Evolutionary conservation across 2,329 filamentous ascomycete species (phyloP).

Genomic region (Parasarocladium wereldwijsianum): DNA sequence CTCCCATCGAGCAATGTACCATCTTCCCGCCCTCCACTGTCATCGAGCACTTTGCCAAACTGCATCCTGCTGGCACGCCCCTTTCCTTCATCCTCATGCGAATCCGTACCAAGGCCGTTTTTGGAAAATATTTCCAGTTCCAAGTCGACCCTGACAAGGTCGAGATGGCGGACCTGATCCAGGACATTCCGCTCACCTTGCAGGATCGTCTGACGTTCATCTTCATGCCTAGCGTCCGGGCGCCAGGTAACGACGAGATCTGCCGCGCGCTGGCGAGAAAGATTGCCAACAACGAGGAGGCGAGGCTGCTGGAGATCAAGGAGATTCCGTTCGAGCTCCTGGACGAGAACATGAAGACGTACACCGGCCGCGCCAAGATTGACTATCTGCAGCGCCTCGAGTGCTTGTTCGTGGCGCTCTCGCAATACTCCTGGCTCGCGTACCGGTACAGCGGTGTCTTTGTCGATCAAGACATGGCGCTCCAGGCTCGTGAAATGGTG

Average conservation of each 20-base stretch:
- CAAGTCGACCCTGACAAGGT: constrained; percentile 42
- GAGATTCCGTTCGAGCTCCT: constrained; percentile 60
- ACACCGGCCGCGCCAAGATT: constrained; percentile 16
- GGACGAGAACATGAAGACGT: constrained; percentile 37
- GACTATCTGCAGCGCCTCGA: constrained; percentile 58
- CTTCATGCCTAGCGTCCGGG: constrained; percentile 44
- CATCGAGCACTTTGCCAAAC: constrained; percentile 62
- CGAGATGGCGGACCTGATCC: constrained; percentile 58
- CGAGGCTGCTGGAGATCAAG: constrained; percentile 55
- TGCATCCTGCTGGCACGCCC: constrained; percentile 68
- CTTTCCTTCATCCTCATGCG: constrained; percentile 72
- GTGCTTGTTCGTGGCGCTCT: constrained; percentile 63
- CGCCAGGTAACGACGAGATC: constrained; percentile 29
- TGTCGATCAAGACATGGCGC: constrained; percentile 56
- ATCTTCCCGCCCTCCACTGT: constrained; percentile 58
- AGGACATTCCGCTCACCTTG: constrained; percentile 54
- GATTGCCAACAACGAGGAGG: constrained; percentile 52
- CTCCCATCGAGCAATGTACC: constrained; percentile 55
- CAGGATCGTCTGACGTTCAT: constrained; percentile 64
- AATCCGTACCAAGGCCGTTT: constrained; percentile 51
- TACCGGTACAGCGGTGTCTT: constrained; percentile 80
- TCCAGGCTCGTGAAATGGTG: constrained; percentile 63
- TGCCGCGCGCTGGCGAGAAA: constrained; percentile 52
- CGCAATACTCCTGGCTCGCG: constrained; percentile 84
- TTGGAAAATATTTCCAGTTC: constrained; percentile 55